These are phyloP conservation scores for Podospora anserina DNA, from an alignment of 495 filamentous ascomycete genomes.

Conservation along the genomic window DNA sequence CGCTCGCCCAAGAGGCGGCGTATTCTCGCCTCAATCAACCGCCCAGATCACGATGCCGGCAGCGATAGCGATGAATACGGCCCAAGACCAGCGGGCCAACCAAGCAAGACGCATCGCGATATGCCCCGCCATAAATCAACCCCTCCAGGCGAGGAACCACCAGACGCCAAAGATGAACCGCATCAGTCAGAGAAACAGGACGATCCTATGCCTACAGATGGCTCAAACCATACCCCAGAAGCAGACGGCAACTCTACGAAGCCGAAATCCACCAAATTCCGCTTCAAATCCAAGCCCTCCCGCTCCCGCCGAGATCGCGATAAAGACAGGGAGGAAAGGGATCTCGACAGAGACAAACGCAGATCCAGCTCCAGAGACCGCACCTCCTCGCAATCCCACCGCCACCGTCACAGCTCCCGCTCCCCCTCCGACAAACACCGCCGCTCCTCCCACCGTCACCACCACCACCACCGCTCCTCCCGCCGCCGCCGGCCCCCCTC, in stretches of 20 bases:
- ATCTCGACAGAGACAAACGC: conserved; percentile 31
- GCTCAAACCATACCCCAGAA: not conserved
- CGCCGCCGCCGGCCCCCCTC: conserved; percentile 28
- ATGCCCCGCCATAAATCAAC: conserved; percentile 12
- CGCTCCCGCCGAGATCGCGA: conserved; percentile 15
- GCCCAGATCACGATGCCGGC: conserved; percentile 15
- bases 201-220: not conserved
- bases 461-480: conserved; percentile 3
- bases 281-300: conserved; percentile 52
- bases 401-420: not conserved
- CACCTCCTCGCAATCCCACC: conserved; percentile 19
- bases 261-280: conserved; percentile 50
- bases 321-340: conserved; percentile 11
- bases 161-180: not conserved
- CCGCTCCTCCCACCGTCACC: conserved; percentile 24
- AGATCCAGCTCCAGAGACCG: conserved; percentile 18
- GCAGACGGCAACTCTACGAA: conserved; percentile 1
- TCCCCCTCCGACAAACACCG: conserved; percentile 28
- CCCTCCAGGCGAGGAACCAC: conserved; percentile 10
- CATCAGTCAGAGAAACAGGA: not conserved
- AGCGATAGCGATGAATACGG: not conserved
- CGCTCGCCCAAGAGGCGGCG: conserved; percentile 46
- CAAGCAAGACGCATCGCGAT: not conserved
- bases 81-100: not conserved
- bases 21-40: conserved; percentile 46